phyloP scores from a whole-genome alignment of 768 basidiomycete species.

The Amyloporia xantha region DNA sequence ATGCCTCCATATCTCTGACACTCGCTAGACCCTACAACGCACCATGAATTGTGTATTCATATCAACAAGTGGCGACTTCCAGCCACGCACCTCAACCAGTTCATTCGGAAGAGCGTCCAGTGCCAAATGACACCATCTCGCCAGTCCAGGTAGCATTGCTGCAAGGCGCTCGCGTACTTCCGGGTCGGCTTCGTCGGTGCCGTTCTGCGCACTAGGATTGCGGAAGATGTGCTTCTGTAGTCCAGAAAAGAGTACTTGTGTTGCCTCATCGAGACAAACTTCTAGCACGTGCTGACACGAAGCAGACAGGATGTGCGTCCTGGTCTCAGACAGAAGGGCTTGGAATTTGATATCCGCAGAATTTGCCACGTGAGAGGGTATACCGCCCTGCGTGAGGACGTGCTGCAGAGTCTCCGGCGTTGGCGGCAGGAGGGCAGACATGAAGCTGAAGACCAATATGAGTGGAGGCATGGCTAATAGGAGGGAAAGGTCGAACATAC shows the following conservation, averaged over 20 bases:
- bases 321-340: slow-evolving; percentile 64
- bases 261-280: slow-evolving; percentile 65
- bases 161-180: slow-evolving; percentile 63
- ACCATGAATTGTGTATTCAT: slow-evolving; percentile 1
- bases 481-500: slow-evolving; percentile 29
- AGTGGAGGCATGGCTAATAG: background rate
- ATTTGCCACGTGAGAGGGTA: slow-evolving; percentile 26
- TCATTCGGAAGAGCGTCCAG: slow-evolving; percentile 70
- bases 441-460: slow-evolving; percentile 42
- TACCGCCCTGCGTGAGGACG: slow-evolving; percentile 61
- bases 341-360: slow-evolving; percentile 46
- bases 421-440: slow-evolving; percentile 68
- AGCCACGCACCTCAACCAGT: slow-evolving; percentile 66
- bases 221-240: slow-evolving; percentile 61
- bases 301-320: slow-evolving; percentile 49
- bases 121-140: slow-evolving; percentile 68
- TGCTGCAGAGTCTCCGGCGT: slow-evolving; percentile 66
- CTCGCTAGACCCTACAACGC: slow-evolving; percentile 59
- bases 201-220: slow-evolving; percentile 9
- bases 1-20: slow-evolving; percentile 54
- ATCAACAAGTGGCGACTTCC: no score
- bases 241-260: slow-evolving; percentile 53
- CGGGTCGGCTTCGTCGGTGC: slow-evolving; percentile 24
- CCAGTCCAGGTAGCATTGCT: slow-evolving; percentile 71
- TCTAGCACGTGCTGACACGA: slow-evolving; percentile 71